Percentiles rank a stretch among this genome's conserved stretches.
Conservation (phyloP, 352 stramenopile genomes). For the Phytopythium vexans region DNA sequence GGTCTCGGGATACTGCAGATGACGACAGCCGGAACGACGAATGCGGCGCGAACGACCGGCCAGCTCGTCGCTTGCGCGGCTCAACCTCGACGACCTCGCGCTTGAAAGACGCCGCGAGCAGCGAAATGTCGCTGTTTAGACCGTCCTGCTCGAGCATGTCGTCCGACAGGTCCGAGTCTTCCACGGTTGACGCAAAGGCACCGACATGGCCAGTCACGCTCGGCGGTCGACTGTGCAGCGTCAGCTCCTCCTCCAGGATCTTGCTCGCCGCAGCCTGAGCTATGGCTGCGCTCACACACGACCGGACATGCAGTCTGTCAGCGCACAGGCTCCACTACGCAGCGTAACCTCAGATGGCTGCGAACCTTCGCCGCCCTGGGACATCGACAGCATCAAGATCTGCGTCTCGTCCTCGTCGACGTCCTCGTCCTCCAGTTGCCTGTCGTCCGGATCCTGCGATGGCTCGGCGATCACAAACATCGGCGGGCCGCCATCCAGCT, state of each 20-base stretch:
- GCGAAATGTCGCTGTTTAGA: slow-evolving; percentile 33
- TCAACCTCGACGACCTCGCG: slow-evolving; percentile 9
- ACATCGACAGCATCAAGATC: slow-evolving; percentile 68
- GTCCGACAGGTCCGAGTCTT: slow-evolving; percentile 65
- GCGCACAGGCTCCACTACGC: too few species aligned
- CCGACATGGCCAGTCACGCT: too few species aligned
- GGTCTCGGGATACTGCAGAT: slow-evolving; percentile 16
- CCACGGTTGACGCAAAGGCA: slow-evolving; percentile 2
- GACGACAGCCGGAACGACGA: slow-evolving; percentile 27
- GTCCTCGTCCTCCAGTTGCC: slow-evolving; percentile 23
- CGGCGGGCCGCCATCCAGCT: slow-evolving; percentile 16
- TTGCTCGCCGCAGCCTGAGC: slow-evolving; percentile 9
- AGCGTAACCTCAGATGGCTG: not conserved
- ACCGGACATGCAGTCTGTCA: slow-evolving; percentile 2
- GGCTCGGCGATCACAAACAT: slow-evolving; percentile 42
- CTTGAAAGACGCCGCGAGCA: slow-evolving; percentile 53
- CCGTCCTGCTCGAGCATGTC: slow-evolving; percentile 73
- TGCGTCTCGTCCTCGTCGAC: slow-evolving; percentile 82
- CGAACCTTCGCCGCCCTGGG: slow-evolving; percentile 45
- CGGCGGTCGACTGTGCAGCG: slow-evolving; percentile 6
- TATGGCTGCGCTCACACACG: not conserved
- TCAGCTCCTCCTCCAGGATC: slow-evolving; percentile 53
- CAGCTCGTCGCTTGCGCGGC: slow-evolving; percentile 1
- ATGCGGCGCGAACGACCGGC: slow-evolving; percentile 1
- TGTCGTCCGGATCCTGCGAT: slow-evolving; percentile 11